These are phyloP conservation scores for Hortiboletus rubellus DNA, from an alignment of 1,284 basidiomycete genomes.

Conservation along the genomic window DNA sequence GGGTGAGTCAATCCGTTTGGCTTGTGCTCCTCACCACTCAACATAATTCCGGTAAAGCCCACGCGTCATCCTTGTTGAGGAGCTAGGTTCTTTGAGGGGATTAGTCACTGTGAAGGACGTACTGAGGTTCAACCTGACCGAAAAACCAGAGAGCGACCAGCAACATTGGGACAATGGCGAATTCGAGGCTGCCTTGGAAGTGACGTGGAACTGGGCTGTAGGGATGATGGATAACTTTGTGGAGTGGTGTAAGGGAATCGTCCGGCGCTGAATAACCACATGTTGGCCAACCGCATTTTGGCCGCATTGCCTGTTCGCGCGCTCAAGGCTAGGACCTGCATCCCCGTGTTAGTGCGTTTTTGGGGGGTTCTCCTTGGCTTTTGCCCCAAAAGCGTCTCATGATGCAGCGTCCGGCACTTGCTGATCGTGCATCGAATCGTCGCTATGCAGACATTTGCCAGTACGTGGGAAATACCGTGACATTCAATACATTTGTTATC, in stretches of 20 bases:
- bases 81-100: slow-evolving; percentile 80
- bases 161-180: slow-evolving; percentile 60
- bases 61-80: slow-evolving; percentile 90
- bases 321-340: too few relatives aligned
- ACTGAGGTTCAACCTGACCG: slow-evolving; percentile 71
- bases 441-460: not conserved
- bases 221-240: slow-evolving; percentile 14
- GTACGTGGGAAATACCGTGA: not conserved
- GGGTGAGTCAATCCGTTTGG: slow-evolving; percentile 61
- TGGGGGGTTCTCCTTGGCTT: not conserved
- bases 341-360: not conserved
- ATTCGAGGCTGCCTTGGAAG: slow-evolving; percentile 61
- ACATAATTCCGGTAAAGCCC: slow-evolving; percentile 54
- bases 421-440: not conserved
- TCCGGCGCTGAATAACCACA: slow-evolving; percentile 17
- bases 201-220: slow-evolving; percentile 55
- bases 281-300: not conserved
- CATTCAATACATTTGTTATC: not conserved
- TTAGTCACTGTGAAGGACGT: slow-evolving; percentile 97
- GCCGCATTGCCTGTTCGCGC: not conserved
- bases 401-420: not conserved
- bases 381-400: not conserved
- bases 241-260: slow-evolving; percentile 26
- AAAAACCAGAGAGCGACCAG: slow-evolving; percentile 55
- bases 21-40: not conserved